phyloP scores from a whole-genome alignment of 805 yeast genomes.

The Spathaspora girioi region DNA sequence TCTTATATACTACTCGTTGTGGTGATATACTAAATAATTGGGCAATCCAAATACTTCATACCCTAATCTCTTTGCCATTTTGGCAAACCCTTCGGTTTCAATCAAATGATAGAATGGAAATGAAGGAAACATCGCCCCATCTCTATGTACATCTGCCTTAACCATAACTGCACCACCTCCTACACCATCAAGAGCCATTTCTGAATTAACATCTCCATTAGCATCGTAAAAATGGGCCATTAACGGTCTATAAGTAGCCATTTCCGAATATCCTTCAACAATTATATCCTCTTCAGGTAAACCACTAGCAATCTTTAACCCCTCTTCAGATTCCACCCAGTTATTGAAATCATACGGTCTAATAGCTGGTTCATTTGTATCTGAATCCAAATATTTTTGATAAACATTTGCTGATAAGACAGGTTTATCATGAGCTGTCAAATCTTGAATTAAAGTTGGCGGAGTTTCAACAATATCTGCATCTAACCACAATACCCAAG shows the following conservation, averaged over 20 bases:
- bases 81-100: slow-evolving; percentile 98
- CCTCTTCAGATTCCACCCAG: slow-evolving; percentile 87
- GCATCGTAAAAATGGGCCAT: slow-evolving; percentile 87
- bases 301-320: slow-evolving; percentile 64
- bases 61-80: slow-evolving; percentile 93
- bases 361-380: slow-evolving; percentile 49
- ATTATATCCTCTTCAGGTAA: slow-evolving; percentile 87
- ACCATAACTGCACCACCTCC: slow-evolving; percentile 97
- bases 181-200: slow-evolving; percentile 91
- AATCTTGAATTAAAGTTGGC: slow-evolving; percentile 74
- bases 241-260: slow-evolving; percentile 90
- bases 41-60: slow-evolving; percentile 92
- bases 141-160: slow-evolving; percentile 96
- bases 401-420: slow-evolving; percentile 90
- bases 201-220: slow-evolving; percentile 57
- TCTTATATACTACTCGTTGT: slow-evolving; percentile 54
- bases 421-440: slow-evolving; percentile 81
- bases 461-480: slow-evolving; percentile 93
- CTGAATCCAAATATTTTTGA: slow-evolving; percentile 70
- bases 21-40: slow-evolving; percentile 88
- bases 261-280: slow-evolving; percentile 90
- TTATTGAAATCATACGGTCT: slow-evolving; percentile 95
- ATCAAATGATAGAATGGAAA: slow-evolving; percentile 96
- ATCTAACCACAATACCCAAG: slow-evolving; percentile 97
- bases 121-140: slow-evolving; percentile 99